Percentiles rank a stretch among this genome's conserved stretches.
These are phyloP conservation scores for Mycotypha africana DNA, from an alignment of 371 early-diverging fungal genomes.

Conservation along the genomic window DNA sequence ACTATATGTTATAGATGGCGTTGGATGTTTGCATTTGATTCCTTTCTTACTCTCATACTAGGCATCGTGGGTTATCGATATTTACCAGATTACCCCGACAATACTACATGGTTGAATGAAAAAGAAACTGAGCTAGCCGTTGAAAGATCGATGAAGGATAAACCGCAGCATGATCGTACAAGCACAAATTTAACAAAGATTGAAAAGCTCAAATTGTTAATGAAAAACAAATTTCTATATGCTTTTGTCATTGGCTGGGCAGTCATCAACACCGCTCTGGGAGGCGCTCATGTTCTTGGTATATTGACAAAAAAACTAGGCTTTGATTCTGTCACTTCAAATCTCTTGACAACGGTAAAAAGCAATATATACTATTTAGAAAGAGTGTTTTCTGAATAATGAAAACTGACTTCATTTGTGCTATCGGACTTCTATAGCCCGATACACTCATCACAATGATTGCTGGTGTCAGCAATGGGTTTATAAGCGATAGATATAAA, in stretches of 20 bases:
- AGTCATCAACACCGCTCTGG: conserved; percentile 26
- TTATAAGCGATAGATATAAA: conserved; percentile 29
- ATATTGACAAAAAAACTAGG: conserved; percentile 41
- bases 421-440: conserved; percentile 35
- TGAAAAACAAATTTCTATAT: conserved; percentile 30
- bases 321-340: conserved; percentile 43
- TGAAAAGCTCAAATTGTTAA: conserved; percentile 7
- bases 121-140: conserved; percentile 26
- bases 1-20: conserved; percentile 29
- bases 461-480: conserved; percentile 33
- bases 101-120: conserved; percentile 33
- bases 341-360: conserved; percentile 43
- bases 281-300: conserved; percentile 34
- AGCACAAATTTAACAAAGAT: not conserved
- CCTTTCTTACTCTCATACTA: conserved; percentile 23
- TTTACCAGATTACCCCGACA: conserved; percentile 41
- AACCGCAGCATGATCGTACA: not conserved
- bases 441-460: conserved; percentile 37
- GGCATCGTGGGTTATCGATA: conserved; percentile 24
- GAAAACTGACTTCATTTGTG: too few relatives aligned
- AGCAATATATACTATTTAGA: not conserved
- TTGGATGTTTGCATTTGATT: conserved; percentile 45
- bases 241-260: conserved; percentile 38
- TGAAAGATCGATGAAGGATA: conserved; percentile 9
- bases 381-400: not conserved